Evolutionary conservation across 2,329 filamentous ascomycete species (phyloP).

Genomic region (Stemphylium lycopersici): DNA sequence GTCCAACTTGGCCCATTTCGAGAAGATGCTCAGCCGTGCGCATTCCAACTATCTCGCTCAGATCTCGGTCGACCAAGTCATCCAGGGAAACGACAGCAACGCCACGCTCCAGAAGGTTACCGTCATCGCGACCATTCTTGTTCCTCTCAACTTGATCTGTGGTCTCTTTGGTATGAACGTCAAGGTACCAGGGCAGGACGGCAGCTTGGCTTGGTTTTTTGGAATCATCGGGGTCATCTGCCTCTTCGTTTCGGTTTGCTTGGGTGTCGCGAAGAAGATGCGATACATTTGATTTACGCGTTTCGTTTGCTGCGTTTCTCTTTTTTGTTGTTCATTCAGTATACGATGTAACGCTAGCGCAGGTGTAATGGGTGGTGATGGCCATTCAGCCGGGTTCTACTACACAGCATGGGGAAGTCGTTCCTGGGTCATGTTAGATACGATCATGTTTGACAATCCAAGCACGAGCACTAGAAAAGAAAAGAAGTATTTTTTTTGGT

Average conservation of each 20-base stretch:
- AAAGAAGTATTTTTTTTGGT: conserved; percentile 7
- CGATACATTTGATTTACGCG: conserved; percentile 45
- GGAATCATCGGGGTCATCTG: conserved; percentile 64
- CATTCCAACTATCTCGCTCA: conserved; percentile 98
- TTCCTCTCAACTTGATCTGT: conserved; percentile 91
- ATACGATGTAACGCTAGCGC: conserved; percentile 10
- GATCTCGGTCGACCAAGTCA: conserved; percentile 88
- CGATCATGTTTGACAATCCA: conserved; percentile 10
- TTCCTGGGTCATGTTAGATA: conserved; percentile 7
- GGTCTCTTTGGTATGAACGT: conserved; percentile 92
- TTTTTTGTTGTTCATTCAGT: conserved; percentile 1
- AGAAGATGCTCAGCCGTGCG: conserved; percentile 93
- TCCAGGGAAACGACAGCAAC: conserved; percentile 86
- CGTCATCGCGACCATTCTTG: conserved; percentile 90
- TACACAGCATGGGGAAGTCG: conserved; percentile 1
- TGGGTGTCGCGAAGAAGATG: conserved; percentile 52
- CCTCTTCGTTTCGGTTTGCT: conserved; percentile 48
- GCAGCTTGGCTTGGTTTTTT: conserved; percentile 63
- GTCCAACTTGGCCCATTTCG: conserved; percentile 92
- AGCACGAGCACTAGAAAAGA: conserved; percentile 5
- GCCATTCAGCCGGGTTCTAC: neutral
- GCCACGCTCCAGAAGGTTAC: conserved; percentile 93
- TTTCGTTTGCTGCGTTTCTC: conserved; percentile 2
- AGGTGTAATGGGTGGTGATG: conserved; percentile 7
- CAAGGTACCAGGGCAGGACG: conserved; percentile 66